phyloP scores from a whole-genome alignment of 305 asterid genomes.

The Petunia hybrid region DNA sequence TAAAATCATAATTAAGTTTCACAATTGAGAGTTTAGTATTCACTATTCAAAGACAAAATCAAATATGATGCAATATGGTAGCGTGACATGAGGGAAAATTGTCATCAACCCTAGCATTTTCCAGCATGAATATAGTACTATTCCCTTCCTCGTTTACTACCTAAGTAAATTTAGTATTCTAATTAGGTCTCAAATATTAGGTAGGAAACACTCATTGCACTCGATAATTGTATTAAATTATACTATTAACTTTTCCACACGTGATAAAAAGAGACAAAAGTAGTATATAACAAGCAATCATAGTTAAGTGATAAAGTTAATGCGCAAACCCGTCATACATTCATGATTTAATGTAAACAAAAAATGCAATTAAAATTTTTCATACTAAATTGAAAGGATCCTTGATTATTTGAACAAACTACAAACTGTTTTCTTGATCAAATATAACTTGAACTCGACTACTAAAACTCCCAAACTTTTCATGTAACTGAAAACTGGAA shows the following conservation, averaged over 20 bases:
- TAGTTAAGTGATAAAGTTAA: background rate
- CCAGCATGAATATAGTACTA: background rate
- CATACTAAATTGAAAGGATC: no score
- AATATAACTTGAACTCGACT: background rate
- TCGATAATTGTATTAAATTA: background rate
- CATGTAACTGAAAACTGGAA: background rate
- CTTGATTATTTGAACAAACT: background rate
- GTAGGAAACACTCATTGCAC: background rate
- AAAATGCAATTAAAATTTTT: no score
- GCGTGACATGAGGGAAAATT: background rate
- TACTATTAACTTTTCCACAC: background rate
- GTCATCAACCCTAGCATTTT: background rate
- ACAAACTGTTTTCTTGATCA: background rate
- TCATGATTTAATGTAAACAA: no score
- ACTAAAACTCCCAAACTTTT: conserved; percentile 5
- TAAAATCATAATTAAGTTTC: background rate
- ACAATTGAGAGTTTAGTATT: background rate
- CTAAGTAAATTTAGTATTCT: no score
- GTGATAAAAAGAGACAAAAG: background rate
- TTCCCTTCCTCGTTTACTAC: background rate
- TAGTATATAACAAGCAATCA: background rate
- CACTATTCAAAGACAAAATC: background rate
- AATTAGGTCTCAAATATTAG: no score
- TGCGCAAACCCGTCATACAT: background rate
- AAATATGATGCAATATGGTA: background rate